Percentiles rank a stretch among this genome's conserved stretches.
phyloP scores from a whole-genome alignment of 768 basidiomycete genomes.

The Trametopsis cervina region DNA sequence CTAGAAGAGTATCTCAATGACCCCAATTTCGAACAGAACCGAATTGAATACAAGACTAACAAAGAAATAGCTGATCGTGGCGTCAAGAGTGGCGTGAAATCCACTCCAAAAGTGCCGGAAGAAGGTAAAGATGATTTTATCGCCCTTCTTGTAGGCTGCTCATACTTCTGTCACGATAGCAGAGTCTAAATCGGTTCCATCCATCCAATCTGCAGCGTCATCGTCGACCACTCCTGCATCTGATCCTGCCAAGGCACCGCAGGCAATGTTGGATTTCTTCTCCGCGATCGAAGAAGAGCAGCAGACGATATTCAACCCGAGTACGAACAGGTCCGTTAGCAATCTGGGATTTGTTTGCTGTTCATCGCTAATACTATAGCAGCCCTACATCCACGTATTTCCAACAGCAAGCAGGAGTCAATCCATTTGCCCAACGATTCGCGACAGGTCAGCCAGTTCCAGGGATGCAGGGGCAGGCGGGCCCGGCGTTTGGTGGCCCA shows the following conservation, averaged over 20 bases:
- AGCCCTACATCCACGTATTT: conserved; percentile 46
- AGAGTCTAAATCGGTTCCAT: conserved; percentile 9
- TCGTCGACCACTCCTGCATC: conserved; percentile 13
- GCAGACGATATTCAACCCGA: conserved; percentile 62
- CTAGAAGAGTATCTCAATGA: conserved; percentile 95
- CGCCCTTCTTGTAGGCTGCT: background rate
- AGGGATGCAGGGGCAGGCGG: conserved; percentile 11
- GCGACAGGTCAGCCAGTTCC: conserved; percentile 32
- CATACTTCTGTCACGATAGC: no score
- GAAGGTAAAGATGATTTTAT: conserved; percentile 27
- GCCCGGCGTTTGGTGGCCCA: background rate
- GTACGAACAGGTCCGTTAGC: conserved; percentile 43
- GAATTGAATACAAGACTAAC: conserved; percentile 84
- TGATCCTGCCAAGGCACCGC: conserved; percentile 31
- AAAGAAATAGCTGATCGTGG: conserved; percentile 55
- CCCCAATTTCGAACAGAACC: conserved; percentile 93
- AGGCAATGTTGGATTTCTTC: conserved; percentile 79
- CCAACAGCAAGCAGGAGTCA: conserved; percentile 54
- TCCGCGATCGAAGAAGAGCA: conserved; percentile 78
- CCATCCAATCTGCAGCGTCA: conserved; percentile 20
- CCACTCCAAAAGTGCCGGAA: conserved; percentile 19
- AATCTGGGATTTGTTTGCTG: background rate
- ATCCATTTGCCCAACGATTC: conserved; percentile 70
- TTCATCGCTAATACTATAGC: no score
- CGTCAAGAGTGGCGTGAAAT: conserved; percentile 20